Conservation (phyloP, 129 eudicot species). For the Flaveria bidentis region DNA sequence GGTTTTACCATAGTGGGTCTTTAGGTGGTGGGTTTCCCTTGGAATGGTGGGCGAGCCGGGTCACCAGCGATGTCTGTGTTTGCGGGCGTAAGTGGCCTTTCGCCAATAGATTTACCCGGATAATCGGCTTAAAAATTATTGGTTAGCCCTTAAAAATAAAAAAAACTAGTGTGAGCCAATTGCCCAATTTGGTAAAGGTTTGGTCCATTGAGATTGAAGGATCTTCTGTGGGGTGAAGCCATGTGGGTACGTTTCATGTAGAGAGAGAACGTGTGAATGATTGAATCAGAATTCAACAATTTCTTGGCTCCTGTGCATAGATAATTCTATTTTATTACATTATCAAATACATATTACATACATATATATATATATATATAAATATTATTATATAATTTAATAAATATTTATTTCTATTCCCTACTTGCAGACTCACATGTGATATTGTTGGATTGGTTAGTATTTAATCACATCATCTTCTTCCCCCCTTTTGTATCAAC, state of each 20-base stretch:
- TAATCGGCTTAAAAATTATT: too few relatives aligned
- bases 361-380: too few relatives aligned
- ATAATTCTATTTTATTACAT: conserved; percentile 30
- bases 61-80: too few relatives aligned
- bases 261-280: conserved; percentile 65
- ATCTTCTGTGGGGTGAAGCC: conserved; percentile 59
- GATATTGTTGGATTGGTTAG: conserved; percentile 48
- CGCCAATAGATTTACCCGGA: too few relatives aligned
- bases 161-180: conserved; percentile 21
- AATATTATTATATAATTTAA: background rate
- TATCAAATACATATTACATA: background rate
- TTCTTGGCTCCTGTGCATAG: conserved; percentile 40
- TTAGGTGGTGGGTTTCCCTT: too few relatives aligned
- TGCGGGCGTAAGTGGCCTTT: too few relatives aligned
- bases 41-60: too few relatives aligned
- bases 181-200: conserved; percentile 40
- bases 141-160: background rate
- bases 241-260: conserved; percentile 53
- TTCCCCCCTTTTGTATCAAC: conserved; percentile 27
- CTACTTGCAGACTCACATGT: conserved; percentile 64
- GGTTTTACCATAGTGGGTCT: too few relatives aligned
- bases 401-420: conserved; percentile 26
- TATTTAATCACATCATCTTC: conserved; percentile 43
- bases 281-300: conserved; percentile 47
- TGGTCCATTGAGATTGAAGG: conserved; percentile 57